Percentiles rank a stretch among this genome's conserved stretches.
phyloP scores from a whole-genome alignment of 257 asterid species.

The Henckelia pumila region DNA sequence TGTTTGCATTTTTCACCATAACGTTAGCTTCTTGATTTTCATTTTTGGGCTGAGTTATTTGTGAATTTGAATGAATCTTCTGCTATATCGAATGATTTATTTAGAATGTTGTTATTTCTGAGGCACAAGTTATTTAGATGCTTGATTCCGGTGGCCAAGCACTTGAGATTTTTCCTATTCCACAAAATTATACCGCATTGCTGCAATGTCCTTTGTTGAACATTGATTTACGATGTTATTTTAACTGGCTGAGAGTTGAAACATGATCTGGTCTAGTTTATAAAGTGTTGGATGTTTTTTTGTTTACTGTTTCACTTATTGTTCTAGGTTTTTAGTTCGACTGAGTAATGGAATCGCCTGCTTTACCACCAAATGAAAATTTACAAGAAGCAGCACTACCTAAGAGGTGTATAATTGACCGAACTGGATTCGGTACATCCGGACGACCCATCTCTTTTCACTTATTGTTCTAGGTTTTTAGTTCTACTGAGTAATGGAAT shows the following conservation, averaged over 20 bases:
- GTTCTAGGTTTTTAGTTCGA: conserved; percentile 26
- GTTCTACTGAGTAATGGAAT: too few species aligned
- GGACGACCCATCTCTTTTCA: conserved; percentile 55
- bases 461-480: too few species aligned
- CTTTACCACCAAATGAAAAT: conserved; percentile 28
- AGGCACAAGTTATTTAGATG: neutral
- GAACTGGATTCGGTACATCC: conserved; percentile 69
- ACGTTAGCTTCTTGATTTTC: neutral
- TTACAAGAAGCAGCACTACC: conserved; percentile 39
- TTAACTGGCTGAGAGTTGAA: neutral
- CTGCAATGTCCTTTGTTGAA: neutral
- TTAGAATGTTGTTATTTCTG: conserved; percentile 15
- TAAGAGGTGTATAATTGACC: conserved; percentile 42
- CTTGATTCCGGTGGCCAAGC: conserved; percentile 13
- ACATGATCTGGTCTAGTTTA: conserved; percentile 9
- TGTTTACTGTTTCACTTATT: conserved; percentile 20
- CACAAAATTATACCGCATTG: too few species aligned
- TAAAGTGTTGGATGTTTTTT: conserved; percentile 16
- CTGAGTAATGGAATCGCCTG: conserved; percentile 41
- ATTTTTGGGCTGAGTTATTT: conserved; percentile 9
- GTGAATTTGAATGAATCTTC: conserved; percentile 10
- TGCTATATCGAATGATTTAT: neutral
- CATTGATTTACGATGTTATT: neutral
- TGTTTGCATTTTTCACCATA: neutral
- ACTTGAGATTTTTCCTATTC: too few species aligned